A percentile compares a stretch with the other conserved stretches of the same genome.
These are phyloP conservation scores for Wickerhamiella sorbophila DNA, from an alignment of 805 yeast species.

Conservation along the genomic window DNA sequence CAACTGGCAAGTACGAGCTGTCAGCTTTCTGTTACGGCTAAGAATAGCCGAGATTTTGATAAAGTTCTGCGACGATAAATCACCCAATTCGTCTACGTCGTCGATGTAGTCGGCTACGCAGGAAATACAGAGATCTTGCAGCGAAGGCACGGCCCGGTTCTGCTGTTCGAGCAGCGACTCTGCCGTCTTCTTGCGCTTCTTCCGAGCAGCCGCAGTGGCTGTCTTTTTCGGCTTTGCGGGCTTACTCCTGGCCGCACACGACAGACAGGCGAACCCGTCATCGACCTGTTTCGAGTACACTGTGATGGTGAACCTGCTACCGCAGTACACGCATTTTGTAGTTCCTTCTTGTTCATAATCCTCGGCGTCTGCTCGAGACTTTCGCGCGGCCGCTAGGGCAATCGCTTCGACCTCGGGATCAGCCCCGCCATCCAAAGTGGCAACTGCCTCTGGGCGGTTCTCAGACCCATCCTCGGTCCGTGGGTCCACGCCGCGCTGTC, in stretches of 20 bases:
- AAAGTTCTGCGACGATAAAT: conserved; percentile 62
- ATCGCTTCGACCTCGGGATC: conserved; percentile 18
- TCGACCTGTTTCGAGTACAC: conserved; percentile 44
- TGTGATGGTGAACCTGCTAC: conserved; percentile 39
- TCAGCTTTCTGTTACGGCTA: conserved; percentile 67
- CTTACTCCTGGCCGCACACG: conserved; percentile 38
- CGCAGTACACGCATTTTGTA: conserved; percentile 53
- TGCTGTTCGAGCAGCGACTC: conserved; percentile 67
- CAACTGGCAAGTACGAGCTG: conserved; percentile 54
- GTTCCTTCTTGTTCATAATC: conserved; percentile 31
- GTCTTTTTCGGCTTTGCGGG: conserved; percentile 34
- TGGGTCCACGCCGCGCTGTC: conserved; percentile 13
- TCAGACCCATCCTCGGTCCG: conserved; percentile 23
- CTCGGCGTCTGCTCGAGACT: conserved; percentile 13
- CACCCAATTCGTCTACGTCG: conserved; percentile 73
- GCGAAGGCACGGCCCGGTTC: conserved; percentile 42
- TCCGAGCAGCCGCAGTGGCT: conserved; percentile 36
- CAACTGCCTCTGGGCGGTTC: conserved; percentile 12
- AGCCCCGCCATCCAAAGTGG: conserved; percentile 5
- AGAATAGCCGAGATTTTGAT: conserved; percentile 61
- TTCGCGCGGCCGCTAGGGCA: conserved; percentile 19
- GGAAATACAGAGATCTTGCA: conserved; percentile 72
- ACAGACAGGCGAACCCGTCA: conserved; percentile 44
- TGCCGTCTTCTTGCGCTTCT: conserved; percentile 65
- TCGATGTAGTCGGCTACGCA: conserved; percentile 51